Evolutionary conservation across 495 filamentous ascomycete species (phyloP), one percentile per base, ranked within the genome.

Genomic region (Penicillium flavigenum): DNA sequence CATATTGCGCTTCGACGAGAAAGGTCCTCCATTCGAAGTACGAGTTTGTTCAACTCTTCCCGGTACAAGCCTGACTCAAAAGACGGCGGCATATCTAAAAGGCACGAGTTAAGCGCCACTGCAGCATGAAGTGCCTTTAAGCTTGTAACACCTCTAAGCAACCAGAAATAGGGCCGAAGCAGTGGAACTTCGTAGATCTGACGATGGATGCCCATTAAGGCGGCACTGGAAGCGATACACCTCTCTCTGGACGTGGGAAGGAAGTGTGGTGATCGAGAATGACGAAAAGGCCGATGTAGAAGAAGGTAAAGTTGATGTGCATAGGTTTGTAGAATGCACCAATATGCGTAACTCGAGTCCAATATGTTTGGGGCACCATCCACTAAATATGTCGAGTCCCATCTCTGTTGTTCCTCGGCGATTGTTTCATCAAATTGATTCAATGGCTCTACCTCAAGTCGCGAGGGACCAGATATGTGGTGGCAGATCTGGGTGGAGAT

Each of bases 261-360:
- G 22, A 61, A 61, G 19, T 9, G 26, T 4, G 59, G 14, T 38
- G 47, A 10, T 22, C 54, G 29, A 1, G 55, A 53, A 17, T 59
- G 47, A 29, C 47, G 48, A 42, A 63, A 63, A 5, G 64, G 58
- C 2, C 64, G 51, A 20, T 67, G 58, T 19, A 67, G 24, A 31
- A 67, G 61, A 5, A 67, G 64, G 10, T 61, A 64, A 17, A 67
- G 64, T 3, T 63, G 64, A 50, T 67, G 64, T 11, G 64, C 64
- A 27, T 67, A 67, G 0, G 38, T 45, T 42, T 67, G 61, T 14
- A 67, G 47, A 32, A 67, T 17, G 26, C 61, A 67, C 64, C 64
- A 67, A 41, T 62, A 51, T 3, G 58, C 61, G 27, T 61, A 63
- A 27, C 52, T 58, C 4, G 58, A 39, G 39, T 67, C 58, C 24